These are phyloP conservation scores for Carex cristatella DNA, from an alignment of 176 grass and related monocot genomes.

Conservation along the genomic window DNA sequence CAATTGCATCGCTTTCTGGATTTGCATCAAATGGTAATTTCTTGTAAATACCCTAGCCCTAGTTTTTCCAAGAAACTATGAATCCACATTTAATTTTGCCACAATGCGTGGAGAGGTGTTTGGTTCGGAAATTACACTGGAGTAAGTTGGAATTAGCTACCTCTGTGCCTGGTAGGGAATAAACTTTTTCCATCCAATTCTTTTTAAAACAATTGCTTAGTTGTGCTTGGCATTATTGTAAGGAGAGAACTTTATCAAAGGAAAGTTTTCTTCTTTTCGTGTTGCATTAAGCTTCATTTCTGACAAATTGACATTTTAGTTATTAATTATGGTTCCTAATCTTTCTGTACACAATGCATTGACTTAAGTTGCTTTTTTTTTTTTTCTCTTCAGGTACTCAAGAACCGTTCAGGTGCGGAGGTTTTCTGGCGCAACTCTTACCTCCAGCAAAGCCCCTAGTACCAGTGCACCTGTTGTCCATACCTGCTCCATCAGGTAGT, in stretches of 20 bases:
- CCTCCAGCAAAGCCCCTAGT: neutral
- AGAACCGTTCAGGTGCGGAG: neutral
- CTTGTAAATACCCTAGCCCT: neutral
- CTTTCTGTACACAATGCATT: neutral
- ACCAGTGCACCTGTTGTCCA: neutral
- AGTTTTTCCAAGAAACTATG: neutral
- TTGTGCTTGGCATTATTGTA: neutral
- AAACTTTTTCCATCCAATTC: neutral
- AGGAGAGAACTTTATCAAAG: neutral
- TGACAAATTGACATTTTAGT: neutral
- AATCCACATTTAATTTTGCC: neutral
- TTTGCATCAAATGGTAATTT: neutral
- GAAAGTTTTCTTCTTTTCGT: neutral
- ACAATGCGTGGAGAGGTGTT: neutral
- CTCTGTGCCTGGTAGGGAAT: neutral
- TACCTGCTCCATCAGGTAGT: neutral
- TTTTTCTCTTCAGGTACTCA: neutral
- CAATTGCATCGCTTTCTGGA: conserved; percentile 11
- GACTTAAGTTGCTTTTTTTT: neutral
- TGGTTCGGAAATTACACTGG: neutral
- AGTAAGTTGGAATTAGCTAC: neutral
- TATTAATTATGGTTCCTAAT: neutral
- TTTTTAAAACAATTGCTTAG: neutral
- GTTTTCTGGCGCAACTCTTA: conserved; percentile 5
- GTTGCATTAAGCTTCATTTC: neutral